Conservation (phyloP, 225 moss, liverwort and hornwort genomes). For the Marchantia paleacea region DNA sequence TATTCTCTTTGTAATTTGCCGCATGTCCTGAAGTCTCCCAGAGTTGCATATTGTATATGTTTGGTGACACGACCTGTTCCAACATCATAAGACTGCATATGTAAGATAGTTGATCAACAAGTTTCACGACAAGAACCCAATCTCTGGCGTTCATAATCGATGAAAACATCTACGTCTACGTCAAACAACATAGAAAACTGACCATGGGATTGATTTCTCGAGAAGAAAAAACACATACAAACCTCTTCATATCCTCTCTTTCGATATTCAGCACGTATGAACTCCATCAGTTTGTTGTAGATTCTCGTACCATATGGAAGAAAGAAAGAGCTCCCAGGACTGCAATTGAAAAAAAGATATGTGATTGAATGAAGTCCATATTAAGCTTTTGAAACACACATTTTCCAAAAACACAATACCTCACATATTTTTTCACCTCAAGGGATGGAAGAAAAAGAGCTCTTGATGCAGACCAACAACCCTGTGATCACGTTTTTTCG, state of each 20-base stretch:
- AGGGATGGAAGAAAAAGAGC: conserved; percentile 93
- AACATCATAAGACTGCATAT: neutral
- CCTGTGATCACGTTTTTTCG: conserved; percentile 92
- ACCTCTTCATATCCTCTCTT: conserved; percentile 87
- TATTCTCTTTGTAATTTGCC: conserved; percentile 97
- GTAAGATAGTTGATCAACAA: neutral
- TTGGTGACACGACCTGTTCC: conserved; percentile 74
- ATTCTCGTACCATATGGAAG: conserved; percentile 80
- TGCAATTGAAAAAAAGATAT: conserved; percentile 19
- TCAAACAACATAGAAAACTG: neutral
- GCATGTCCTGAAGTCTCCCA: conserved; percentile 96
- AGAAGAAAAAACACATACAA: neutral
- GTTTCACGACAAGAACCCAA: neutral
- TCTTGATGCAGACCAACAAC: conserved; percentile 84
- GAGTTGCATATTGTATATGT: conserved; percentile 92
- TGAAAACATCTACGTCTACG: neutral
- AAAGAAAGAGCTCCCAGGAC: conserved; percentile 93
- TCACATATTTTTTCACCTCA: conserved; percentile 41
- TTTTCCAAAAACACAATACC: neutral
- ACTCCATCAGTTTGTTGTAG: conserved; percentile 81
- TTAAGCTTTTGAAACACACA: neutral
- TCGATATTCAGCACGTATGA: conserved; percentile 72
- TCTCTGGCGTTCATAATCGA: too few relatives aligned
- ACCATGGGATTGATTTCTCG: neutral
- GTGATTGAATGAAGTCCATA: neutral